These are phyloP conservation scores for Cryphonectria parasitica DNA, from an alignment of 2,329 filamentous ascomycete genomes.

Conservation along the genomic window DNA sequence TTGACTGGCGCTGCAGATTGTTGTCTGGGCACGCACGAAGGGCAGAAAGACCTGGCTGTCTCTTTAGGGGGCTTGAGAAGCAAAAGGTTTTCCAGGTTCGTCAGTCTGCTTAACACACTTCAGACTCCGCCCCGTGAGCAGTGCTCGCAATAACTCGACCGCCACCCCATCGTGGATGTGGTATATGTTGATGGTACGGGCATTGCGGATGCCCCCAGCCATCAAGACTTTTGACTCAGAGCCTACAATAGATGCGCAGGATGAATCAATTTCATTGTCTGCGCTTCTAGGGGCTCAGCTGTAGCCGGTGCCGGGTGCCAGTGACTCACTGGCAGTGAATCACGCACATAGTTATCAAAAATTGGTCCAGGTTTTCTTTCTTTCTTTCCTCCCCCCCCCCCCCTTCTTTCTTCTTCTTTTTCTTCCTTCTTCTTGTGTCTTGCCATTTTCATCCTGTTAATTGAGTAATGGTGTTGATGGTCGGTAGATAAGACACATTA, in stretches of 20 bases:
- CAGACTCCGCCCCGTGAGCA: too few species aligned
- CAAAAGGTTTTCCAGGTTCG: too few species aligned
- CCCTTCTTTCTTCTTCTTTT: neutral
- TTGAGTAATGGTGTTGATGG: neutral
- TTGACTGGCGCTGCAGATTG: neutral
- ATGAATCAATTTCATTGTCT: neutral
- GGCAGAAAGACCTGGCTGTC: too few species aligned
- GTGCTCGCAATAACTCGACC: neutral
- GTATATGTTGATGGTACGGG: neutral
- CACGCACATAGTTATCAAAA: neutral
- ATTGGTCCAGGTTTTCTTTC: neutral
- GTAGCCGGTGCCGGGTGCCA: neutral
- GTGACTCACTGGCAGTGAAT: neutral
- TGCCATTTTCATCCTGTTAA: neutral
- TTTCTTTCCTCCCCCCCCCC: neutral
- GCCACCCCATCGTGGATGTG: too few species aligned
- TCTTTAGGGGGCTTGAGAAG: too few species aligned
- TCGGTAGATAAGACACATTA: too few species aligned
- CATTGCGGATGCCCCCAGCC: too few species aligned
- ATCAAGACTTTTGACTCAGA: too few species aligned
- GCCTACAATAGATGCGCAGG: neutral
- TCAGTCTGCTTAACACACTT: too few species aligned
- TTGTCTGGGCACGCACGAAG: too few species aligned
- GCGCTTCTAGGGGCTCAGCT: neutral
- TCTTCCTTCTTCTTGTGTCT: neutral